Base-by-base conservation (phyloP, 768 basidiomycete genomes). In the Mycena galopus region DNA sequence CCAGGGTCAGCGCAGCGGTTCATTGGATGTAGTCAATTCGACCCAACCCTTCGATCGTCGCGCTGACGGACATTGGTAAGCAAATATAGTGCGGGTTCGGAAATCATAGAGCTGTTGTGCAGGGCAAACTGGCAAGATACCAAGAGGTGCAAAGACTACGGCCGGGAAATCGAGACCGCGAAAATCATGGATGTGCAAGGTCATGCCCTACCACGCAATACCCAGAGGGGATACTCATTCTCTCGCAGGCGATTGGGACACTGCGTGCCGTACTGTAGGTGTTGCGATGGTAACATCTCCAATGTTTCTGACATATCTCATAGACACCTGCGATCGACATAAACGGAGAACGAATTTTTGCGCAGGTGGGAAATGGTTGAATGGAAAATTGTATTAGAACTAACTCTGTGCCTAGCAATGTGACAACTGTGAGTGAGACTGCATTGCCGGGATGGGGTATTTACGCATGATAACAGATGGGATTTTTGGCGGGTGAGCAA, bases 61-160 rank as follows among this genome's bases (percentile, higher is more conserved):
- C 21, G 57, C 17, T 39, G 58, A 60, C 32, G 58, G 30, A 37
- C 58, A 60, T 39, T 60, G 58, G 58, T 60, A 21, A 60, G 33
- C 14, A 23, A 33, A 23, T 60, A 39, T 17, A 17, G 7, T 4
- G n/a, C 35, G 3, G 6, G 17, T 58, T 58, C 17, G n/a, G 58
- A 25, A 19, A 23, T 25, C 37, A 2, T 25, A 1, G 47, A 50
- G 47, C n/a, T 50, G n/a, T 50, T 50, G 23, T 37, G 17, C 16
- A 39, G 58, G 58, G 58, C 21, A 37, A 60, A 60, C 11, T 39
- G 58, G 58, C 37, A 60, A 60, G 35, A 60, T 25, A 60, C 37
- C 12, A 37, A 25, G 35, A 60, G 25, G 16, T 60, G 58, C 58
- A 37, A 60, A 23, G 58, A 60, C 21, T 39, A 60, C n/a, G 58